Conservation (phyloP, 768 basidiomycete genomes). For the Tremella yokohamensis region DNA sequence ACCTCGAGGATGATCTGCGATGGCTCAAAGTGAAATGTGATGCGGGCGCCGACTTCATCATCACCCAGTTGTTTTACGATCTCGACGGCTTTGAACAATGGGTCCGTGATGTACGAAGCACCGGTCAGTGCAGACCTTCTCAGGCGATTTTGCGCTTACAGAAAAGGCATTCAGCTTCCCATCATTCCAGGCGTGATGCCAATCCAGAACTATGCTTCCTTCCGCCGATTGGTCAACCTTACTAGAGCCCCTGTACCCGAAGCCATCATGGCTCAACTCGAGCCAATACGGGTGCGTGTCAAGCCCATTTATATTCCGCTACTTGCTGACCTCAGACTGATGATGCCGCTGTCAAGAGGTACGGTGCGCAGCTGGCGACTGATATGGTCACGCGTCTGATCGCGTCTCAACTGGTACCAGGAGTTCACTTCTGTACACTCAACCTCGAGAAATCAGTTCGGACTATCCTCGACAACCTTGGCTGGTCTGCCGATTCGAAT, state of each 20-base stretch:
- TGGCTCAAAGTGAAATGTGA: constrained; percentile 82
- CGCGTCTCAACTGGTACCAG: constrained; percentile 51
- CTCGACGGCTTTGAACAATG: constrained; percentile 79
- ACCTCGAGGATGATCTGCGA: constrained; percentile 54
- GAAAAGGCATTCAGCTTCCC: constrained; percentile 76
- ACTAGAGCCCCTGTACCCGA: constrained; percentile 75
- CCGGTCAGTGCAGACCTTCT: constrained; percentile 57
- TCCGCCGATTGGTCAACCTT: constrained; percentile 82
- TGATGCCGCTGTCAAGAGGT: constrained; percentile 89
- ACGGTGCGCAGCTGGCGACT: constrained; percentile 80
- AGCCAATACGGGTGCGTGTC: constrained; percentile 67
- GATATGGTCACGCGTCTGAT: constrained; percentile 68
- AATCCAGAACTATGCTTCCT: constrained; percentile 92
- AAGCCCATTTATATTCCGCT: not conserved
- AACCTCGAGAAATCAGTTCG: constrained; percentile 96
- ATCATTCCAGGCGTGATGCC: constrained; percentile 97
- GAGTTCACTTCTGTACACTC: constrained; percentile 91
- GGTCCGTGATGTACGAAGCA: constrained; percentile 66
- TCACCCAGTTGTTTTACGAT: constrained; percentile 97
- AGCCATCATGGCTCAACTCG: constrained; percentile 63
- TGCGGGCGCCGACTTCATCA: constrained; percentile 90
- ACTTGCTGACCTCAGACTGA: constrained; percentile 63
- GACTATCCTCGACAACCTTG: constrained; percentile 71
- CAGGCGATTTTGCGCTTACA: not conserved
- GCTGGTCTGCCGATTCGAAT: constrained; percentile 57